These are phyloP conservation scores for Lagenidium giganteum DNA, from an alignment of 352 stramenopile species.

Conservation along the genomic window DNA sequence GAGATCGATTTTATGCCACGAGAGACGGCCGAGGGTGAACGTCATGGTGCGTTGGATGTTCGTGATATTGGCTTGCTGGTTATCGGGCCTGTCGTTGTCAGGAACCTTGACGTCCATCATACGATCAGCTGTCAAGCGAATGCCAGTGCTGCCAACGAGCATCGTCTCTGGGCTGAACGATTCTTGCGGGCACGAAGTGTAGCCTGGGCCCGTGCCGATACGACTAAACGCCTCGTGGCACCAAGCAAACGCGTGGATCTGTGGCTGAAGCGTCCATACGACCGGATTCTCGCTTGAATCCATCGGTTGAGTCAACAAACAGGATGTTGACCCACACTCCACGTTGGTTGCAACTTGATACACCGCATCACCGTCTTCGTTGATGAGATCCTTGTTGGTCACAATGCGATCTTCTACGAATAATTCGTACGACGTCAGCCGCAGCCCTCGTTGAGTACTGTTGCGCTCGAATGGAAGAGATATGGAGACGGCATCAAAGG, in stretches of 20 bases:
- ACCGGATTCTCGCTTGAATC: slow-evolving; percentile 2
- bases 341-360: slow-evolving; percentile 6
- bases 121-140: slow-evolving; percentile 2
- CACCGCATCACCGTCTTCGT: slow-evolving; percentile 5
- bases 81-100: no score
- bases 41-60: slow-evolving; percentile 9
- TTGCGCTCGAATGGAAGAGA: slow-evolving; percentile 10
- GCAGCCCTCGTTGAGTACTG: no score
- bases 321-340: slow-evolving; percentile 12
- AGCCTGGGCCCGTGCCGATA: slow-evolving; percentile 3
- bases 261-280: slow-evolving; percentile 4
- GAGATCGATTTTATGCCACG: slow-evolving; percentile 9
- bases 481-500: slow-evolving; percentile 11
- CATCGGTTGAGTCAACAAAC: slow-evolving; percentile 8
- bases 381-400: slow-evolving; percentile 1
- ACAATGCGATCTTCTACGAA: no score
- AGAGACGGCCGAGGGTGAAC: slow-evolving; percentile 7
- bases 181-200: slow-evolving; percentile 1
- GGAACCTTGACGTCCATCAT: slow-evolving; percentile 5
- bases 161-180: slow-evolving; percentile 9
- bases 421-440: no score
- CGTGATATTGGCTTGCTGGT: slow-evolving; percentile 13
- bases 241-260: slow-evolving; percentile 8
- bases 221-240: slow-evolving; percentile 3
- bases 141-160: slow-evolving; percentile 5